Evolutionary conservation across 1,284 basidiomycete genomes (phyloP).

Genomic region (Entoloma clypeatum): DNA sequence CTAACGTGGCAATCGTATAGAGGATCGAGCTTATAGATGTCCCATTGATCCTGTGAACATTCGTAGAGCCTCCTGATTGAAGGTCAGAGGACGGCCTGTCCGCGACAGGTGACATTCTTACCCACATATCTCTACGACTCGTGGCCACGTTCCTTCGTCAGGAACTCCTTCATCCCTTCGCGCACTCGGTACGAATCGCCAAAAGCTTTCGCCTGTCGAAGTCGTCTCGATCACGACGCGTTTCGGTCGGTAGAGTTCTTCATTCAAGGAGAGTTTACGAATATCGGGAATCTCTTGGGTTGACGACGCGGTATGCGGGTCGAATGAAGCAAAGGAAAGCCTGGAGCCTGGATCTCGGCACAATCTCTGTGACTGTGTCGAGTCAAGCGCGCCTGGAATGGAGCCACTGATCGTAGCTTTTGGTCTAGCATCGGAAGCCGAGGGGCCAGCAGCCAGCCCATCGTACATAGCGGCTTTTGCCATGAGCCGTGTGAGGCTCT

Average conservation of each 20-base stretch:
- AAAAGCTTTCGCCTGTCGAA: slow-evolving; percentile 48
- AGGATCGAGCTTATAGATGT: slow-evolving; percentile 75
- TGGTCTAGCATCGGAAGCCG: slow-evolving; percentile 11
- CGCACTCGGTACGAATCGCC: slow-evolving; percentile 75
- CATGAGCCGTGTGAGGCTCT: background rate
- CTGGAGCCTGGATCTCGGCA: slow-evolving; percentile 50
- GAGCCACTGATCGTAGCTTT: slow-evolving; percentile 29
- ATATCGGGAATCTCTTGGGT: slow-evolving; percentile 30
- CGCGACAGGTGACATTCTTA: slow-evolving; percentile 33
- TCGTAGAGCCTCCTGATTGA: slow-evolving; percentile 42
- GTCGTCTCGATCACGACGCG: slow-evolving; percentile 67
- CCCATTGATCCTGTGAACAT: slow-evolving; percentile 73
- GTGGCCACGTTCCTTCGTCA: slow-evolving; percentile 69
- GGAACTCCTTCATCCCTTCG: slow-evolving; percentile 47
- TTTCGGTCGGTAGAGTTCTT: slow-evolving; percentile 52
- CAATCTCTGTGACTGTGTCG: slow-evolving; percentile 53
- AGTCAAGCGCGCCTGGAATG: slow-evolving; percentile 57
- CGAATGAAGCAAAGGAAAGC: slow-evolving; percentile 64
- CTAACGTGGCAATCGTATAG: slow-evolving; percentile 60
- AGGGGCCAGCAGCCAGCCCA: slow-evolving; percentile 12
- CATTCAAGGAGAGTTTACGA: slow-evolving; percentile 39
- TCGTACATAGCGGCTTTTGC: slow-evolving; percentile 5
- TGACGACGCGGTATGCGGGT: slow-evolving; percentile 59
- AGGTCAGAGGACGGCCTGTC: slow-evolving; percentile 5
- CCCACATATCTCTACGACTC: slow-evolving; percentile 64